These are phyloP conservation scores for Sedum album DNA, from an alignment of 164 flowering plant species.

Conservation along the genomic window DNA sequence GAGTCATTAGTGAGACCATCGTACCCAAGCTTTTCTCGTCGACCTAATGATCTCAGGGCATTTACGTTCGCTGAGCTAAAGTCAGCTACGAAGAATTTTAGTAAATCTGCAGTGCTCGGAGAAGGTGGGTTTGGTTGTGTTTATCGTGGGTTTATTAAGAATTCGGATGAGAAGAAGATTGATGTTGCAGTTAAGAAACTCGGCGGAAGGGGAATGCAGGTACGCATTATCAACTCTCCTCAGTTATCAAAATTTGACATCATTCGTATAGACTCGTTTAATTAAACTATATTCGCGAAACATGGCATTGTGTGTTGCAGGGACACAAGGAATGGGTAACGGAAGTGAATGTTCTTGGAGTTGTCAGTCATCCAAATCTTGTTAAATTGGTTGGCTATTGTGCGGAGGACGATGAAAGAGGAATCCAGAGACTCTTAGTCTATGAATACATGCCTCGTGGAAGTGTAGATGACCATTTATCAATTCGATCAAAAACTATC, in stretches of 20 bases:
- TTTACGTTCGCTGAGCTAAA: constrained; percentile 65
- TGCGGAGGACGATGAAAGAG: constrained; percentile 93
- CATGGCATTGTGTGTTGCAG: constrained; percentile 24
- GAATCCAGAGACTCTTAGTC: constrained; percentile 74
- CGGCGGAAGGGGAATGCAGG: constrained; percentile 83
- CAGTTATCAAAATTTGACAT: neutral
- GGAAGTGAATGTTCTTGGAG: constrained; percentile 89
- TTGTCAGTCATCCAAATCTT: constrained; percentile 88
- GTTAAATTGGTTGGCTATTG: constrained; percentile 89
- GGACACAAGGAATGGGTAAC: constrained; percentile 99
- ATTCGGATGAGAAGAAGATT: constrained; percentile 38
- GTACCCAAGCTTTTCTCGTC: constrained; percentile 38
- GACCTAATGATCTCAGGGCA: constrained; percentile 60
- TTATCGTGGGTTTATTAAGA: constrained; percentile 58
- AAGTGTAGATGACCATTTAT: constrained; percentile 80
- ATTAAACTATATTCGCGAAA: no score
- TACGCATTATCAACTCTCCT: constrained; percentile 13
- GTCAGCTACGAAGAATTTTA: constrained; percentile 64
- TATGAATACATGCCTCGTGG: constrained; percentile 84
- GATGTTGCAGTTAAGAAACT: constrained; percentile 84
- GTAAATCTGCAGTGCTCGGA: constrained; percentile 64
- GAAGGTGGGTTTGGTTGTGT: constrained; percentile 98
- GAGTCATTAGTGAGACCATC: constrained; percentile 45
- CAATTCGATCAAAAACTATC: constrained; percentile 29
- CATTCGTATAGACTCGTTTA: no score